Conservation (phyloP, 176 grass and related monocot genomes). For the Musa schizocarpa region DNA sequence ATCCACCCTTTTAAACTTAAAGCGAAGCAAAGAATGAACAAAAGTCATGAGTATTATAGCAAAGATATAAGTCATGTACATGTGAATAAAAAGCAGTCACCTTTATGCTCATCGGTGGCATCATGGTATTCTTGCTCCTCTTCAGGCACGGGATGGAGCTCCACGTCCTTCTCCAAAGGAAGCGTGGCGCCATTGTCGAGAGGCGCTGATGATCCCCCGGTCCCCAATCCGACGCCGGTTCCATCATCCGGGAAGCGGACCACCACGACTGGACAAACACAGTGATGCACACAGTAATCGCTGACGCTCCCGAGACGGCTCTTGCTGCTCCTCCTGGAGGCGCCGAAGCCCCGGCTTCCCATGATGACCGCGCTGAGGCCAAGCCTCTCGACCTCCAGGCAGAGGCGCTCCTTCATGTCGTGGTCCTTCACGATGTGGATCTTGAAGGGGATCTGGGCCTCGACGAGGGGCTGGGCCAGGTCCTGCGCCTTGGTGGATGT, state of each 20-base stretch:
- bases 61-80: not conserved
- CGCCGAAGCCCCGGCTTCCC: slow-evolving; percentile 10
- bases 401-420: slow-evolving; percentile 13
- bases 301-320: slow-evolving; percentile 14
- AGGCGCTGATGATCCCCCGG: not conserved
- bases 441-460: slow-evolving; percentile 14
- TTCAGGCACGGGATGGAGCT: slow-evolving; percentile 44
- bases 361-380: slow-evolving; percentile 8
- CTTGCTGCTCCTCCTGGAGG: not conserved
- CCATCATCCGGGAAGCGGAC: slow-evolving; percentile 6
- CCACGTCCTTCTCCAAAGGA: not conserved
- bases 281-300: slow-evolving; percentile 11
- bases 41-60: too few species aligned
- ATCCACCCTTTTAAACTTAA: too few species aligned
- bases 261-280: slow-evolving; percentile 13
- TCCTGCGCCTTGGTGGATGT: slow-evolving; percentile 3
- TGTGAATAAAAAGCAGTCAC: not conserved
- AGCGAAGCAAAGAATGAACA: too few species aligned
- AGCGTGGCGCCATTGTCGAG: not conserved
- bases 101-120: slow-evolving; percentile 48
- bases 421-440: slow-evolving; percentile 21
- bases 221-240: not conserved
- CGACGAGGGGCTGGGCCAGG: slow-evolving; percentile 11
- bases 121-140: slow-evolving; percentile 55
- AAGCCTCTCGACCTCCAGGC: slow-evolving; percentile 11